A percentile compares a stretch with the other conserved stretches of the same genome.
phyloP scores from a whole-genome alignment of 495 filamentous ascomycete genomes.

The Lindgomyces ingoldianus region DNA sequence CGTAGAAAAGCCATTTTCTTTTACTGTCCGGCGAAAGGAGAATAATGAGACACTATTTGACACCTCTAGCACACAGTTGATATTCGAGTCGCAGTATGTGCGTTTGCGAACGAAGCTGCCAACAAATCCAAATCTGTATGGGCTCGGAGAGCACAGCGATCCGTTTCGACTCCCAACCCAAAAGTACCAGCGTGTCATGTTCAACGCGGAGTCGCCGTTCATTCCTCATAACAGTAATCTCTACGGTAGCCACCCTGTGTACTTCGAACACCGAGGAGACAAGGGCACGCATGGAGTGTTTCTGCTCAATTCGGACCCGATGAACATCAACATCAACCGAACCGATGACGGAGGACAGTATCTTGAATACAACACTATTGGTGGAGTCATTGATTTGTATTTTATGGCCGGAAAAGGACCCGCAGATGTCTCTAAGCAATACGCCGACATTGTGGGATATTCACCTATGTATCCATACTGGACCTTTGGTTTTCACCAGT shows the following conservation, averaged over 20 bases:
- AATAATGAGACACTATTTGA: conserved; percentile 75
- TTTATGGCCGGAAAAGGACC: conserved; percentile 76
- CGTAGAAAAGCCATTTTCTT: conserved; percentile 70
- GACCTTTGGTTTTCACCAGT: conserved; percentile 82
- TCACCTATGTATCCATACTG: conserved; percentile 83
- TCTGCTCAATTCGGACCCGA: conserved; percentile 78
- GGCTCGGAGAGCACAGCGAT: conserved; percentile 79
- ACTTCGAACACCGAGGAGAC: conserved; percentile 72
- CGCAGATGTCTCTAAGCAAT: conserved; percentile 71
- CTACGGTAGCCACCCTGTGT: conserved; percentile 82
- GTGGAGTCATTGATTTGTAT: conserved; percentile 82
- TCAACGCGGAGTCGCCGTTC: conserved; percentile 71
- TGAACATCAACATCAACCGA: conserved; percentile 80
- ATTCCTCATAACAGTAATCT: conserved; percentile 68
- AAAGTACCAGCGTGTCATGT: conserved; percentile 78
- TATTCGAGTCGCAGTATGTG: conserved; percentile 82
- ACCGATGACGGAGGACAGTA: conserved; percentile 63
- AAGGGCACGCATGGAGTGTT: conserved; percentile 76
- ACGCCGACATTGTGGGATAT: conserved; percentile 64
- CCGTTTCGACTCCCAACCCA: conserved; percentile 69
- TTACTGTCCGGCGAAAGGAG: conserved; percentile 63
- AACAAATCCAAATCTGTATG: conserved; percentile 69
- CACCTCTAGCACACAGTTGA: conserved; percentile 59
- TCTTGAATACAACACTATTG: conserved; percentile 81
- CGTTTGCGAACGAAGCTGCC: conserved; percentile 70